phyloP scores from a whole-genome alignment of 2,329 filamentous ascomycete species.

The Epichloe amarillans region DNA sequence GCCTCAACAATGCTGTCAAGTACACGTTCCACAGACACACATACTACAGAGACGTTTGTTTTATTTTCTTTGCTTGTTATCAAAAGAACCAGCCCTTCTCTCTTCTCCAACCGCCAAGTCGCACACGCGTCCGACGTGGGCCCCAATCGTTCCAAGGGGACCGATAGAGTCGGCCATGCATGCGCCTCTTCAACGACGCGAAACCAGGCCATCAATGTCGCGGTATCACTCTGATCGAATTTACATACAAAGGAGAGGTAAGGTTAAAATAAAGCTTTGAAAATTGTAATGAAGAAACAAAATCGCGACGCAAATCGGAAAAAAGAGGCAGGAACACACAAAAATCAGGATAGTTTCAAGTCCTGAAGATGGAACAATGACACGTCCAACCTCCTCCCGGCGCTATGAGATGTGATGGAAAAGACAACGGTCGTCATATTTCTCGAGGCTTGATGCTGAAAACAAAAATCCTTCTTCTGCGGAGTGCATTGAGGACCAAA shows the following conservation, averaged over 20 bases:
- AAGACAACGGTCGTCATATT: background rate
- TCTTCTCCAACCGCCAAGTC: background rate
- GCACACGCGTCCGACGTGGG: background rate
- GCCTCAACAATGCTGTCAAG: background rate
- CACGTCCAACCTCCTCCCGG: slow-evolving; percentile 2
- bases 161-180: background rate
- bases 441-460: slow-evolving; percentile 1
- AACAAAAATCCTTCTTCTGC: background rate
- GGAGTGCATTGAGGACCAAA: background rate
- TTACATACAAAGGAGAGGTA: background rate
- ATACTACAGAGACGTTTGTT: background rate
- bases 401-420: background rate
- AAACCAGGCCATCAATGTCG: background rate
- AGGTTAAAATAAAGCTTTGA: background rate
- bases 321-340: background rate
- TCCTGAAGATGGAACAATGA: background rate
- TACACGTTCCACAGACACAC: background rate
- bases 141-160: background rate
- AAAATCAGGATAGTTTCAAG: background rate
- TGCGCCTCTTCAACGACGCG: background rate
- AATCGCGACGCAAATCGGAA: slow-evolving; percentile 1
- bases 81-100: background rate
- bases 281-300: background rate
- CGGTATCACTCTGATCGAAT: slow-evolving; percentile 7
- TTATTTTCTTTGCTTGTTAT: background rate